Evolutionary conservation across 768 basidiomycete species (phyloP).

Genomic region (Trametes gibbosa): DNA sequence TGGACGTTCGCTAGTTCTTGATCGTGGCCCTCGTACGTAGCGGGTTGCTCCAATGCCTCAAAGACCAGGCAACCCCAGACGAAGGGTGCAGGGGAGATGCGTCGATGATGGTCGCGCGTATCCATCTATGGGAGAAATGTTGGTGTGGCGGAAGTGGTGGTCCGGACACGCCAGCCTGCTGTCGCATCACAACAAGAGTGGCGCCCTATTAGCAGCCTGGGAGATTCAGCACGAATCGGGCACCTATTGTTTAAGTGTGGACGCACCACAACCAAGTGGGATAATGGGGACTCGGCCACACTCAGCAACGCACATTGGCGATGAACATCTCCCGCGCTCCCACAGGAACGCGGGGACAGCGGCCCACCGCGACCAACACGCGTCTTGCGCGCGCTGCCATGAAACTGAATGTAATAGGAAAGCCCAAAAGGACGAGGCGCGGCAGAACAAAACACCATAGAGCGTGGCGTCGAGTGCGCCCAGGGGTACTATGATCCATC

Average conservation of each 20-base stretch:
- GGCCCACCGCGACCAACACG: no score
- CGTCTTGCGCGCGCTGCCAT: no score
- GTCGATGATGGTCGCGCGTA: no score
- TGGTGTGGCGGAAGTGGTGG: no score
- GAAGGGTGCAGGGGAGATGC: no score
- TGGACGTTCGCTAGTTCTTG: not conserved
- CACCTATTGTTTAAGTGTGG: not conserved
- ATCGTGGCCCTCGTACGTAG: not conserved
- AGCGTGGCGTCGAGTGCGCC: not conserved
- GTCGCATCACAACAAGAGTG: no score
- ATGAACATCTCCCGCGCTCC: not conserved
- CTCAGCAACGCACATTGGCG: not conserved
- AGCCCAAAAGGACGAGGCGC: not conserved
- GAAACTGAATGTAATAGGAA: not conserved
- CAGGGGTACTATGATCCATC: not conserved
- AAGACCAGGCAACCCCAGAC: no score
- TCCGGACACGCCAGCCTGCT: no score
- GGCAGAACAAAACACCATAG: not conserved
- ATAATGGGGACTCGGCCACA: not conserved
- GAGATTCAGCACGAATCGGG: not conserved
- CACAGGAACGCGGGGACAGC: no score
- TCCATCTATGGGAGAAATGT: no score
- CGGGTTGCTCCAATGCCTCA: no score
- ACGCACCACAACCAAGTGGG: not conserved
- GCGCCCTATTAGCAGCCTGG: not conserved